Percentiles rank a stretch among this genome's conserved stretches.
These are phyloP conservation scores for Schizothecium vesticola DNA, from an alignment of 495 filamentous ascomycete species.

Conservation along the genomic window DNA sequence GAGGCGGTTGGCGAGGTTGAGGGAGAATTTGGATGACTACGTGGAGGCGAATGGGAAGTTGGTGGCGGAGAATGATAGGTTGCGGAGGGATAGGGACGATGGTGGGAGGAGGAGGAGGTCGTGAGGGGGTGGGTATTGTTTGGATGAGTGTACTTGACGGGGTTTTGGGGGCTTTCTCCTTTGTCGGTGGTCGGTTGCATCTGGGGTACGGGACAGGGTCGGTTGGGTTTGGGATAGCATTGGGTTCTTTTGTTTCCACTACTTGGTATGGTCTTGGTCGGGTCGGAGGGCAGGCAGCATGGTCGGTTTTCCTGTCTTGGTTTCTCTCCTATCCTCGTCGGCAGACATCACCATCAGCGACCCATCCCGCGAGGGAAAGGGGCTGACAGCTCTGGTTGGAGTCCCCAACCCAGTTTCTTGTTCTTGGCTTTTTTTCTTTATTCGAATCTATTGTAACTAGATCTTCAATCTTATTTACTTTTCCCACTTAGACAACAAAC, in stretches of 20 bases:
- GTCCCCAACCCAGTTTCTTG: background rate
- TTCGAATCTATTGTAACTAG: background rate
- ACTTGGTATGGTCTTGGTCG: background rate
- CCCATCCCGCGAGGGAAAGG: background rate
- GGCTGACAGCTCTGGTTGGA: background rate
- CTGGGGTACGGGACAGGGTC: background rate
- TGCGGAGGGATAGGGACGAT: constrained; percentile 4
- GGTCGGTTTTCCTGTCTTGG: background rate
- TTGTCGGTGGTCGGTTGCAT: background rate
- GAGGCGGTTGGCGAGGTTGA: constrained; percentile 5
- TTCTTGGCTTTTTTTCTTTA: background rate
- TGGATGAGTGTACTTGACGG: background rate
- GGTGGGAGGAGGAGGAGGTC: background rate
- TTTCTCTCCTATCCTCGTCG: background rate
- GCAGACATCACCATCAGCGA: background rate
- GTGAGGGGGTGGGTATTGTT: background rate
- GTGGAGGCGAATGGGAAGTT: constrained; percentile 13
- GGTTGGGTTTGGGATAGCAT: background rate
- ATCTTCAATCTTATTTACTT: background rate
- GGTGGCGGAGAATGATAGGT: constrained; percentile 13
- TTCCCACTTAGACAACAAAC: background rate
- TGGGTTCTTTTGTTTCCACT: background rate
- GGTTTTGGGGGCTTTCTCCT: background rate
- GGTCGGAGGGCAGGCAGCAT: background rate
- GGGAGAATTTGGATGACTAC: constrained; percentile 15